Conservation (phyloP, 139 green algal genomes). For the Chlorella sp. region DNA sequence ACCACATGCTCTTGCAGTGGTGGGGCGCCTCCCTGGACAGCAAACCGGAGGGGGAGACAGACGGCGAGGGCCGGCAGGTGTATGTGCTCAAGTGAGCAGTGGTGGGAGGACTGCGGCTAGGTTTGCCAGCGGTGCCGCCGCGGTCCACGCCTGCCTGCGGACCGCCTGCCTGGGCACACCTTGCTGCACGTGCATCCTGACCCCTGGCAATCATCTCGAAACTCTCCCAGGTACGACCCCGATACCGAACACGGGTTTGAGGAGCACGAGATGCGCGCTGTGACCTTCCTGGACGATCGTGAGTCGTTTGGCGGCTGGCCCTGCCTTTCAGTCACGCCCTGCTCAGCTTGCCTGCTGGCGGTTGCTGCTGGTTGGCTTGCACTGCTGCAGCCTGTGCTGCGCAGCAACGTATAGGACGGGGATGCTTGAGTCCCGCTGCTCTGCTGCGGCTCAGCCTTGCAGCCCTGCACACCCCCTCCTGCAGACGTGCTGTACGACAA, state of each 20-base stretch:
- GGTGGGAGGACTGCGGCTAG: neutral
- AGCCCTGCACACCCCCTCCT: neutral
- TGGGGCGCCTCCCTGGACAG: conserved; percentile 4
- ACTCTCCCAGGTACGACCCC: conserved; percentile 17
- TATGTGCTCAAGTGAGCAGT: conserved; percentile 5
- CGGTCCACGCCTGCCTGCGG: neutral
- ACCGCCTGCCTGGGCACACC: neutral
- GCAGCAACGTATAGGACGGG: neutral
- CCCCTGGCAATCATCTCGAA: too few species aligned
- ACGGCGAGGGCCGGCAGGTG: conserved; percentile 17
- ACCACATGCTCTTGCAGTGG: conserved; percentile 3
- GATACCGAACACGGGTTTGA: neutral
- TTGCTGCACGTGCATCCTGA: neutral
- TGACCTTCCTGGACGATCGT: conserved; percentile 26
- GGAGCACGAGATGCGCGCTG: neutral
- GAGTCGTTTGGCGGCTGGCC: conserved; percentile 1
- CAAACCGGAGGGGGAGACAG: neutral
- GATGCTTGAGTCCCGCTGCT: neutral
- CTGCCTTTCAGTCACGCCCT: neutral
- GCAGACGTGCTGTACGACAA: conserved; percentile 23
- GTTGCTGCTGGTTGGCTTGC: neutral
- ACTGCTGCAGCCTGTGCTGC: neutral
- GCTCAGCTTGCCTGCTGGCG: neutral
- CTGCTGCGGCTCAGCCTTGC: neutral
- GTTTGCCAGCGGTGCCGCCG: neutral